These are phyloP conservation scores for Acacia concinna DNA, from an alignment of 331 rosid species.

Conservation along the genomic window DNA sequence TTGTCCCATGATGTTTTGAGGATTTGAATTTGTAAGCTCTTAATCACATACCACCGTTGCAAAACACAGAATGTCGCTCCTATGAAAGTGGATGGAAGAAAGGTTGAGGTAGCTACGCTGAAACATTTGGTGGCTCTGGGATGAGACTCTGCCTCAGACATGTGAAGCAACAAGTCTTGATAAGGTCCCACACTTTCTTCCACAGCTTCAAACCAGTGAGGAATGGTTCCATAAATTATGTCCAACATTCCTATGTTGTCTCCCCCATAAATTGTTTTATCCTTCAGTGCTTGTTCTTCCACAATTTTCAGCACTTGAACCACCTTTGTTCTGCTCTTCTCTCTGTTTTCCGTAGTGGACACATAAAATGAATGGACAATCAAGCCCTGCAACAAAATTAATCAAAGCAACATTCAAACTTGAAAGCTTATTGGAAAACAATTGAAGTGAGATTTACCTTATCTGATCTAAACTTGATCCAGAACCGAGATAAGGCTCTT, in stretches of 20 bases:
- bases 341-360: constrained; percentile 37
- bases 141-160: neutral
- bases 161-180: constrained; percentile 27
- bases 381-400: neutral
- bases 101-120: neutral
- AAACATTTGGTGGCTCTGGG: neutral
- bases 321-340: constrained; percentile 28
- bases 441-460: constrained; percentile 21
- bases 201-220: constrained; percentile 45
- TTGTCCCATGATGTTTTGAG: too few relatives aligned
- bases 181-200: constrained; percentile 47
- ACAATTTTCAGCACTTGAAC: constrained; percentile 9
- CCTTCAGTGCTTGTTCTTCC: constrained; percentile 41
- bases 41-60: too few relatives aligned
- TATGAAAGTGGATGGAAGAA: too few relatives aligned
- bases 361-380: constrained; percentile 19
- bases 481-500: constrained; percentile 39
- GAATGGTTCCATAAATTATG: constrained; percentile 45
- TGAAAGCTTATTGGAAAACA: neutral
- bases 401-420: neutral
- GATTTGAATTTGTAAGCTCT: too few relatives aligned
- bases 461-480: constrained; percentile 40
- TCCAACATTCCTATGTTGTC: constrained; percentile 46
- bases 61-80: too few relatives aligned
- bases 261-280: constrained; percentile 45